Conservation (phyloP, 768 basidiomycete genomes). For the Lentinula guzmanii region DNA sequence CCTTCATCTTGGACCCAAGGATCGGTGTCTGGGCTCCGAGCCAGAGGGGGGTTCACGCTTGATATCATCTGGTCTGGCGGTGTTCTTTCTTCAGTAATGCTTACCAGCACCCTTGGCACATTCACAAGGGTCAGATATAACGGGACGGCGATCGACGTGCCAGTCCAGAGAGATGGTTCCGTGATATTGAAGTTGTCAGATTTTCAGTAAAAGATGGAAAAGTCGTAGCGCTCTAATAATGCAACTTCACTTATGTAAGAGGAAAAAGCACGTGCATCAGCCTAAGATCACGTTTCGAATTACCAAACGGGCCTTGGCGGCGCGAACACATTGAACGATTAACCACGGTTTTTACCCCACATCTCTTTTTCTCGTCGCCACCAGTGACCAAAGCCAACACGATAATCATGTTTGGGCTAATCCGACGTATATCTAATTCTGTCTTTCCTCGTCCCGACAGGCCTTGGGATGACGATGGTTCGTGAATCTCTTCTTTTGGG, state of each 20-base stretch:
- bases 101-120: constrained; percentile 1
- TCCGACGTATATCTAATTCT: constrained; percentile 66
- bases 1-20: constrained; percentile 7
- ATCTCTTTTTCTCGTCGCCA: background rate
- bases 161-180: background rate
- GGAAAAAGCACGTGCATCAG: background rate
- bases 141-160: background rate
- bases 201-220: constrained; percentile 8
- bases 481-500: constrained; percentile 36
- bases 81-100: background rate
- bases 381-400: background rate
- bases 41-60: constrained; percentile 7
- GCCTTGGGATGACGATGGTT: constrained; percentile 65
- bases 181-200: background rate
- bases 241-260: too few relatives aligned
- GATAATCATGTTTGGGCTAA: constrained; percentile 55
- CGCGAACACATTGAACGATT: background rate
- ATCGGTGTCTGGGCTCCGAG: constrained; percentile 9
- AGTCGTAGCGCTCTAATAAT: background rate
- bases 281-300: background rate
- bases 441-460: constrained; percentile 67
- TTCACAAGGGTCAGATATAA: constrained; percentile 1
- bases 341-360: background rate
- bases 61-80: constrained; percentile 10
- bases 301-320: background rate